These are phyloP conservation scores for Paramecium sonneborni DNA, from an alignment of 73 alveolate genomes.

Conservation along the genomic window DNA sequence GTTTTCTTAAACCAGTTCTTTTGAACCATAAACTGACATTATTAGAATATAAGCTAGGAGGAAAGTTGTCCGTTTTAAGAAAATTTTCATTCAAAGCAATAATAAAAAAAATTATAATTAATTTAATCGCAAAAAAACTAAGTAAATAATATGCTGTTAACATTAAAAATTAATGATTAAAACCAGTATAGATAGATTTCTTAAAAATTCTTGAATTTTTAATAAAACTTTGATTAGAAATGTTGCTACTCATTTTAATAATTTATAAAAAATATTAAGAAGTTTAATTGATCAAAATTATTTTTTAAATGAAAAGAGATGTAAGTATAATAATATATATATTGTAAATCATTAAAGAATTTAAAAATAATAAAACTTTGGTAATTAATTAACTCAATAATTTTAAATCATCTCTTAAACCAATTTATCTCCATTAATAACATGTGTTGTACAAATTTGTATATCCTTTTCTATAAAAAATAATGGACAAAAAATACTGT, in stretches of 20 bases:
- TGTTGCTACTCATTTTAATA: too few species aligned
- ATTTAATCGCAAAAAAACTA: neutral
- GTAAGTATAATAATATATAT: neutral
- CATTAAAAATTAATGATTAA: too few species aligned
- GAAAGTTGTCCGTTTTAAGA: neutral
- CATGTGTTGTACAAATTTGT: neutral
- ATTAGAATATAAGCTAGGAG: neutral
- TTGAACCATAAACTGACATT: neutral
- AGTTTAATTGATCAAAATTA: too few species aligned
- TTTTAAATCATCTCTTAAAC: neutral
- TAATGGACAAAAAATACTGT: neutral
- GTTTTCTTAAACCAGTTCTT: neutral
- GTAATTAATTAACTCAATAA: neutral
- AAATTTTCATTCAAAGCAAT: neutral
- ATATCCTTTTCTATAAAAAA: neutral
- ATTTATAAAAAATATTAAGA: too few species aligned
- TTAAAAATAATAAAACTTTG: neutral
- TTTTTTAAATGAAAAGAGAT: too few species aligned
- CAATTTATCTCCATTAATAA: neutral
- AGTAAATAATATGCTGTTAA: too few species aligned
- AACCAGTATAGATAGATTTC: too few species aligned
- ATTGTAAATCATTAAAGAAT: neutral
- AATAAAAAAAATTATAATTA: neutral
- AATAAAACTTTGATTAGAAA: too few species aligned
- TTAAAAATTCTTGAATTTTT: too few species aligned